These are phyloP conservation scores for Geranium rotundifolium DNA, from an alignment of 345 rosid genomes.

Conservation along the genomic window DNA sequence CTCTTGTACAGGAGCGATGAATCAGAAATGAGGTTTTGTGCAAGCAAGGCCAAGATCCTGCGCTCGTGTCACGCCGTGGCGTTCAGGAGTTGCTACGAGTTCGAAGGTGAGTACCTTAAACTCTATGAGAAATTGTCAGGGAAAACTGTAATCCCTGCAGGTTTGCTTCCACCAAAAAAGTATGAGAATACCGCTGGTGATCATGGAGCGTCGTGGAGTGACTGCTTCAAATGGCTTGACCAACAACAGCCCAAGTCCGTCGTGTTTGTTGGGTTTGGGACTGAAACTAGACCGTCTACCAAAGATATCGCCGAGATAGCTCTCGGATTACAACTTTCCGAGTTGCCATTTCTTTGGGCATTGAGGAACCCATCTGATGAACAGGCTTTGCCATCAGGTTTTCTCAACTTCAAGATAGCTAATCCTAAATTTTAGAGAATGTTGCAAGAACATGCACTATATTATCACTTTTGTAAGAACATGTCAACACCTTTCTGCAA, in stretches of 20 bases:
- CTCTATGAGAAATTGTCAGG: background rate
- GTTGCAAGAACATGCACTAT: too few species aligned
- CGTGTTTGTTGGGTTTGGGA: slow-evolving; percentile 25
- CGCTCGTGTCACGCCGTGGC: slow-evolving; percentile 5
- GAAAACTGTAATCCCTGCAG: slow-evolving; percentile 16
- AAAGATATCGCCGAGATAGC: slow-evolving; percentile 23
- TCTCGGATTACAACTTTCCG: slow-evolving; percentile 19
- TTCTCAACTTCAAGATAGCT: too few species aligned
- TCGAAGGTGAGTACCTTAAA: slow-evolving; percentile 14
- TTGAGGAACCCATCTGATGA: slow-evolving; percentile 10
- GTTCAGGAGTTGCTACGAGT: slow-evolving; percentile 18
- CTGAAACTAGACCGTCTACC: slow-evolving; percentile 14
- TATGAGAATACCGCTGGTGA: background rate
- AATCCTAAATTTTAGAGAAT: too few species aligned
- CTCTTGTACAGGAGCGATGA: slow-evolving; percentile 5
- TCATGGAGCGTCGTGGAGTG: background rate
- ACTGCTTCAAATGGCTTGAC: slow-evolving; percentile 21
- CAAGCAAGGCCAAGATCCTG: slow-evolving; percentile 3
- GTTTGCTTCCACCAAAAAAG: slow-evolving; percentile 12
- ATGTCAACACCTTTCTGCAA: too few species aligned
- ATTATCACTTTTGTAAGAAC: too few species aligned
- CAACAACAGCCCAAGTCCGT: slow-evolving; percentile 12
- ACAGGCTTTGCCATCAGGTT: slow-evolving; percentile 11
- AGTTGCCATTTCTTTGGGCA: slow-evolving; percentile 24
- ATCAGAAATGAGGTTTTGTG: slow-evolving; percentile 7